phyloP scores from a whole-genome alignment of 352 stramenopile species.

The Phytopythium montanum region DNA sequence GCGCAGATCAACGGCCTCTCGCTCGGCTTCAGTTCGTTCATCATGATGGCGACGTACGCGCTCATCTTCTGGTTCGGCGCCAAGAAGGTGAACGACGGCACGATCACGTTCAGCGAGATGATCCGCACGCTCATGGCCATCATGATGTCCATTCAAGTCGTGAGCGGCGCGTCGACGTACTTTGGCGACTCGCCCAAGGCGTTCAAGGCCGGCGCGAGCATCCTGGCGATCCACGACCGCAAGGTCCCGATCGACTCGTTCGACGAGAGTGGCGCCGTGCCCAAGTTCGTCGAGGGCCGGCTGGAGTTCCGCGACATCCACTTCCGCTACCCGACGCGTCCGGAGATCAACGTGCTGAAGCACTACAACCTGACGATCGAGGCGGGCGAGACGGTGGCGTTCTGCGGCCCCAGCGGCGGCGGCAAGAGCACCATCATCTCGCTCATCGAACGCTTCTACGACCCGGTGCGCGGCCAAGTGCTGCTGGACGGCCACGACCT shows the following conservation, averaged over 20 bases:
- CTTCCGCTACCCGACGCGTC: slow-evolving; percentile 76
- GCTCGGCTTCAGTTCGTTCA: slow-evolving; percentile 71
- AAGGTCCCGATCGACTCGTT: slow-evolving; percentile 40
- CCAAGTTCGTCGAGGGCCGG: slow-evolving; percentile 18
- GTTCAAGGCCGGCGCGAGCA: too few species aligned
- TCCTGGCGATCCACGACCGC: slow-evolving; percentile 20
- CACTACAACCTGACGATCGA: slow-evolving; percentile 81
- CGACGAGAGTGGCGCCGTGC: slow-evolving; percentile 13
- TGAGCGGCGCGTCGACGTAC: too few species aligned
- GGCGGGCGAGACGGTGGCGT: slow-evolving; percentile 56
- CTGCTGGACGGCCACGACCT: slow-evolving; percentile 73
- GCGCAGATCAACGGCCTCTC: slow-evolving; percentile 37
- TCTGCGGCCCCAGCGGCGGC: slow-evolving; percentile 29
- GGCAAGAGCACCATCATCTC: slow-evolving; percentile 40
- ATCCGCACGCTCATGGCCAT: slow-evolving; percentile 56
- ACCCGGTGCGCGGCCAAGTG: slow-evolving; percentile 50
- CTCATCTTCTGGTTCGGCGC: slow-evolving; percentile 67
- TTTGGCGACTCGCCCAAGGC: too few species aligned
- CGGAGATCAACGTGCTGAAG: slow-evolving; percentile 69
- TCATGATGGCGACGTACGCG: slow-evolving; percentile 44
- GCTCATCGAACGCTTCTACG: slow-evolving; percentile 64
- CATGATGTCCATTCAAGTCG: slow-evolving; percentile 36
- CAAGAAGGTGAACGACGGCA: slow-evolving; percentile 34
- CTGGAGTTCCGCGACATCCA: slow-evolving; percentile 63
- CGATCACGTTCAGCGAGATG: slow-evolving; percentile 16